Percentiles rank a stretch among this genome's conserved stretches.
Conservation (phyloP, 305 asterid genomes). For the Ilex paraguariensis region DNA sequence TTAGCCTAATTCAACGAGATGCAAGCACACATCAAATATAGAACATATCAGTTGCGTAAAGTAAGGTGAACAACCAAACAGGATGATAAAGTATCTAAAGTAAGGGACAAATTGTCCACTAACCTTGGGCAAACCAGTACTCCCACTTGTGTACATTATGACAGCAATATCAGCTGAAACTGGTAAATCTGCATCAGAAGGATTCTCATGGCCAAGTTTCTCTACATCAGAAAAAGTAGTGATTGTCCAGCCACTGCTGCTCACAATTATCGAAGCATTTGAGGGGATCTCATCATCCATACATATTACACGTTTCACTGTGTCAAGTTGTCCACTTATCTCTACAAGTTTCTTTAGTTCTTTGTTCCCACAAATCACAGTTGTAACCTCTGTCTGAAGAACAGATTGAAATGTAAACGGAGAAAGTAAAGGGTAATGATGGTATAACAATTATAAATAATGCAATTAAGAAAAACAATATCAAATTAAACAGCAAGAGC, state of each 20-base stretch:
- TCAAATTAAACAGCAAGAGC: no score
- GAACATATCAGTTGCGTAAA: no score
- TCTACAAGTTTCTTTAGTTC: conserved; percentile 84
- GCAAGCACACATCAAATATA: no score
- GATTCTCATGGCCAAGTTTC: conserved; percentile 63
- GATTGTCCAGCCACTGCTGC: conserved; percentile 55
- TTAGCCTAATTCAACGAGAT: no score
- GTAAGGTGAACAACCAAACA: no score
- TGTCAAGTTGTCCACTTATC: conserved; percentile 85
- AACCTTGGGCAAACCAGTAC: conserved; percentile 99
- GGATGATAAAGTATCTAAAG: no score
- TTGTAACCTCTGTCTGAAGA: conserved; percentile 96
- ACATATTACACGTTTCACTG: conserved; percentile 78
- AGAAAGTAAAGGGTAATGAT: conserved; percentile 7
- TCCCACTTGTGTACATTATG: conserved; percentile 99
- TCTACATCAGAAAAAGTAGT: conserved; percentile 68
- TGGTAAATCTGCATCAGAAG: conserved; percentile 81
- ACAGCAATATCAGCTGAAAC: conserved; percentile 88
- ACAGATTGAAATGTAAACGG: conserved; percentile 14
- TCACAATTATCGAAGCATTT: conserved; percentile 44
- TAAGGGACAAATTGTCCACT: conserved; percentile 10
- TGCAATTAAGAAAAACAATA: no score
- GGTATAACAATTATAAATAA: no score
- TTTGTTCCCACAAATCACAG: conserved; percentile 88
- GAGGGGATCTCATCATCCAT: conserved; percentile 75